A percentile compares a stretch with the other conserved stretches of the same genome.
Evolutionary conservation across 1,139 yeast genomes (phyloP).

Genomic region (Hemisphaericaspora lyxosophila): DNA sequence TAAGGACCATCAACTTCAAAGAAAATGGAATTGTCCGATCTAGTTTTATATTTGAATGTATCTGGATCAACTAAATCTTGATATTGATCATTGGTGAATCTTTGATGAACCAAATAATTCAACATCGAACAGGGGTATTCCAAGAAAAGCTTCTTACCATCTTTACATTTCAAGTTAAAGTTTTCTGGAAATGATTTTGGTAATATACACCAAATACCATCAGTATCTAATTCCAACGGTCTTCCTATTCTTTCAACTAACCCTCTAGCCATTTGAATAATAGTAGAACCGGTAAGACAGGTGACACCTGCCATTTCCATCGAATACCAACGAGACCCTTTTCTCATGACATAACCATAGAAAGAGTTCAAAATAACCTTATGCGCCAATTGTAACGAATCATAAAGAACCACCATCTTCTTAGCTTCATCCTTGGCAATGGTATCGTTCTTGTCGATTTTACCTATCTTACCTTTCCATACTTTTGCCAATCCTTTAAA

Average conservation of each 20-base stretch:
- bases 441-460: conserved; percentile 51
- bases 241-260: conserved; percentile 94
- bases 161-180: conserved; percentile 63
- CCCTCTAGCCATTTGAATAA: conserved; percentile 93
- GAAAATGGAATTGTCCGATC: conserved; percentile 90
- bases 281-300: conserved; percentile 95
- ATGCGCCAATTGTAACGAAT: conserved; percentile 94
- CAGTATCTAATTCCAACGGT: conserved; percentile 95
- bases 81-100: conserved; percentile 92
- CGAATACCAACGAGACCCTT: conserved; percentile 98
- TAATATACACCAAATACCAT: conserved; percentile 99
- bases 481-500: conserved; percentile 91
- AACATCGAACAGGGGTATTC: conserved; percentile 98
- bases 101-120: conserved; percentile 86
- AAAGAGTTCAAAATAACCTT: conserved; percentile 95
- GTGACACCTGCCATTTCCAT: conserved; percentile 99
- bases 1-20: conserved; percentile 99
- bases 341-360: conserved; percentile 98
- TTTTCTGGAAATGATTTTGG: conserved; percentile 94
- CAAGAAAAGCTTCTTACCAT: conserved; percentile 74
- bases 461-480: conserved; percentile 82
- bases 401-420: conserved; percentile 92
- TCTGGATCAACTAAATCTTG: conserved; percentile 78
- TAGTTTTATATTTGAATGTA: conserved; percentile 67
- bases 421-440: conserved; percentile 77